A percentile compares a stretch with the other conserved stretches of the same genome.
Evolutionary conservation across 345 rosid species (phyloP).

Genomic region (Aquilaria yunnanensis): DNA sequence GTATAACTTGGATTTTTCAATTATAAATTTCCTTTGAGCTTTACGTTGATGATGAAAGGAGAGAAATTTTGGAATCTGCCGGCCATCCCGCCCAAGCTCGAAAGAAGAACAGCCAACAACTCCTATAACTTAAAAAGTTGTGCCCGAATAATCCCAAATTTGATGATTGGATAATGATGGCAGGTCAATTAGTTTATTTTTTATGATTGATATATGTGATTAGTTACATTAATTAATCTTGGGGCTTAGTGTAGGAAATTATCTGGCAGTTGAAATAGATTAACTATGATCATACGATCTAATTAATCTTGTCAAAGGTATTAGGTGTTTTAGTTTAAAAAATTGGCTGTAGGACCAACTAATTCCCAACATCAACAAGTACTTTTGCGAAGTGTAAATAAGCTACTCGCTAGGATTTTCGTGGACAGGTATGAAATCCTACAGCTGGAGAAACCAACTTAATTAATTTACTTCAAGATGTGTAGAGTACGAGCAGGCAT

Average conservation of each 20-base stretch:
- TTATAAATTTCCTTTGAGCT: constrained; percentile 10
- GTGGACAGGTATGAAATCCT: too few species aligned
- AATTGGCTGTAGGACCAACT: too few species aligned
- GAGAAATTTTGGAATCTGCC: constrained; percentile 15
- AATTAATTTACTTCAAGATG: too few species aligned
- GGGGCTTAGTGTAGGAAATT: not conserved
- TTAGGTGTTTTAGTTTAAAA: too few species aligned
- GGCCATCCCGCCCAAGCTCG: constrained; percentile 14
- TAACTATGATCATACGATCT: not conserved
- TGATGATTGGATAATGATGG: constrained; percentile 10
- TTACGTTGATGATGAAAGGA: not conserved
- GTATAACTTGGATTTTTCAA: too few species aligned
- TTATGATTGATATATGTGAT: not conserved
- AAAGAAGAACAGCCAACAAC: not conserved
- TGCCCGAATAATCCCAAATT: not conserved
- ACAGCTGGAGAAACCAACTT: too few species aligned
- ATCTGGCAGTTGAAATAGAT: not conserved
- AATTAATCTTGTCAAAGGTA: not conserved
- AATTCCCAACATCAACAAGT: too few species aligned
- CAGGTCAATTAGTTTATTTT: not conserved
- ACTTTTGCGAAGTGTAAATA: too few species aligned
- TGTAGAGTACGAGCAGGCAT: too few species aligned
- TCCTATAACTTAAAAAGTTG: not conserved
- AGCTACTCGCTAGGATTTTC: too few species aligned
- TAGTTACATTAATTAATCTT: not conserved